Percentiles rank a stretch among this genome's conserved stretches.
Conservation (phyloP, 441 rosid species). For the Caryocar brasiliense region DNA sequence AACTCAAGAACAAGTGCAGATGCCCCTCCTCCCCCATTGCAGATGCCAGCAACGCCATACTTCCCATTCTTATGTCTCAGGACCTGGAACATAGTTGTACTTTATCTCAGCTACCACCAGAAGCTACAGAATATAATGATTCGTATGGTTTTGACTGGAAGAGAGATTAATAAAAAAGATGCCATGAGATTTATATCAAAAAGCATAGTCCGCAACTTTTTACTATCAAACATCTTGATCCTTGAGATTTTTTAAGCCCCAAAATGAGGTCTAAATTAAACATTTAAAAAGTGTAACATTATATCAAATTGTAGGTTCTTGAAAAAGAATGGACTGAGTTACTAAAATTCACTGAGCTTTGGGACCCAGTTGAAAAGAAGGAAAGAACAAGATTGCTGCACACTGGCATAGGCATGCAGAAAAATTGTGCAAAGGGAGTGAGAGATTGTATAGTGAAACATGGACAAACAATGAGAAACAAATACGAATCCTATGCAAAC, state of each 20-base stretch:
- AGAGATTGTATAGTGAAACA: neutral
- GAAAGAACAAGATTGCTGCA: no score
- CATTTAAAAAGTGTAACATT: no score
- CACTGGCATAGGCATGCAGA: no score
- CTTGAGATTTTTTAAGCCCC: no score
- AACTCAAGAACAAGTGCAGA: constrained; percentile 83
- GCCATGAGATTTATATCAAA: neutral
- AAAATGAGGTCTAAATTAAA: no score
- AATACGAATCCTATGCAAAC: neutral
- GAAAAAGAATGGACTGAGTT: no score
- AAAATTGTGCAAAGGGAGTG: no score
- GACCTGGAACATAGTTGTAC: constrained; percentile 37
- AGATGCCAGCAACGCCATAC: constrained; percentile 68
- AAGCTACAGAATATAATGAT: neutral
- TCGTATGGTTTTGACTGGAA: no score
- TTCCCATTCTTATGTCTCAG: constrained; percentile 73
- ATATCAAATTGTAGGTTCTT: no score
- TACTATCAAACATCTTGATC: neutral
- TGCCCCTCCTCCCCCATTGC: constrained; percentile 98
- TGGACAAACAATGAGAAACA: neutral
- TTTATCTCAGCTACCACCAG: neutral
- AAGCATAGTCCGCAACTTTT: neutral
- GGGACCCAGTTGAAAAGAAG: no score
- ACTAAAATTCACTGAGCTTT: no score
- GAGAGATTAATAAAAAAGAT: neutral